Percentiles rank a stretch among this genome's conserved stretches.
These are phyloP conservation scores for Pseudogymnoascus sp. DNA, from an alignment of 2,329 filamentous ascomycete species.

Conservation along the genomic window DNA sequence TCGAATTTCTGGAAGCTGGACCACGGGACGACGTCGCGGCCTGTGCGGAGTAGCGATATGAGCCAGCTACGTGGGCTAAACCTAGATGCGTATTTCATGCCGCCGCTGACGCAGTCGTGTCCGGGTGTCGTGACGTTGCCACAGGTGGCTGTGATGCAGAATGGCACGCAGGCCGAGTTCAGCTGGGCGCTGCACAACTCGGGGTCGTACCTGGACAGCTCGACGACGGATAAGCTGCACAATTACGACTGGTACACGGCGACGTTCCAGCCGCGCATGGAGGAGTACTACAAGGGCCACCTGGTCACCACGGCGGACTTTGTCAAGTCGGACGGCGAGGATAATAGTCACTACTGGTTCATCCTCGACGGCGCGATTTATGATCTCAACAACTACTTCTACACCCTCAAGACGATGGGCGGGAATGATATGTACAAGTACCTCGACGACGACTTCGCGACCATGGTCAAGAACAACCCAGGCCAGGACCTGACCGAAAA, in stretches of 20 bases:
- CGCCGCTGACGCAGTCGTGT: conserved; percentile 69
- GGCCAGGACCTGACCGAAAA: conserved; percentile 68
- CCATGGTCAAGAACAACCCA: conserved; percentile 64
- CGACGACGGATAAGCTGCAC: conserved; percentile 50
- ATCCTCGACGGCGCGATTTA: conserved; percentile 70
- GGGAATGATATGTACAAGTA: conserved; percentile 55
- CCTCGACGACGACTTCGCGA: conserved; percentile 58
- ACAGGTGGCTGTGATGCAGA: conserved; percentile 14
- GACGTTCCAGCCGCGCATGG: conserved; percentile 66
- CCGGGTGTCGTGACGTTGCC: conserved; percentile 57
- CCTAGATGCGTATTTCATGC: conserved; percentile 76
- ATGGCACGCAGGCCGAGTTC: background rate
- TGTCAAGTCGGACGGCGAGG: conserved; percentile 57
- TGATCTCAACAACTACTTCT: conserved; percentile 86
- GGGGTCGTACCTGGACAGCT: conserved; percentile 49
- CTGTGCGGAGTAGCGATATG: conserved; percentile 54
- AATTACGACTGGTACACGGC: conserved; percentile 68
- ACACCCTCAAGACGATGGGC: conserved; percentile 56
- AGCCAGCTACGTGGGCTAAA: conserved; percentile 67
- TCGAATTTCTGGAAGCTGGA: conserved; percentile 77
- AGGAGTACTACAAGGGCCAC: conserved; percentile 75
- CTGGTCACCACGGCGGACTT: conserved; percentile 60
- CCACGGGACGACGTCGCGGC: conserved; percentile 66
- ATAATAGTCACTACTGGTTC: conserved; percentile 68
- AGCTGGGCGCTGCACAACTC: conserved; percentile 57